A percentile compares a stretch with the other conserved stretches of the same genome.
Evolutionary conservation across 805 yeast species (phyloP).

Genomic region (Wickerhamiella vanderwaltii): DNA sequence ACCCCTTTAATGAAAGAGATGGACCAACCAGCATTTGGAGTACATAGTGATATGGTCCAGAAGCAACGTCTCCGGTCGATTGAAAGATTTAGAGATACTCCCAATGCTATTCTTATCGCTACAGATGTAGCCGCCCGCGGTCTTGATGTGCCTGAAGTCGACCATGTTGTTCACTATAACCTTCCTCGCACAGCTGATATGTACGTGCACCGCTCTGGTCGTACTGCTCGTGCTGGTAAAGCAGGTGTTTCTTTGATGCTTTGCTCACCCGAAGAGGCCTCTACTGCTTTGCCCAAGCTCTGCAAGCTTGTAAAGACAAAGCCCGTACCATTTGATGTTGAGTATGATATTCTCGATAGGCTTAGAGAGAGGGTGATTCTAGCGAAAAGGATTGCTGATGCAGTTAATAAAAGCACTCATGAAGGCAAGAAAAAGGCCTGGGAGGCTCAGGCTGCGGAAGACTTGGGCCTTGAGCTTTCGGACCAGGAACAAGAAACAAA

Average conservation of each 20-base stretch:
- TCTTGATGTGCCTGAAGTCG: slow-evolving; percentile 76
- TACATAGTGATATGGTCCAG: slow-evolving; percentile 92
- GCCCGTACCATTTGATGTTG: slow-evolving; percentile 63
- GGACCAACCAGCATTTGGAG: slow-evolving; percentile 52
- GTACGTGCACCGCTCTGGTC: slow-evolving; percentile 90
- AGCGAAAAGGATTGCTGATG: slow-evolving; percentile 66
- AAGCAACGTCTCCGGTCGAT: slow-evolving; percentile 78
- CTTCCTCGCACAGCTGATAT: slow-evolving; percentile 89
- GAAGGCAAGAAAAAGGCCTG: slow-evolving; percentile 45
- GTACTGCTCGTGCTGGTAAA: slow-evolving; percentile 92
- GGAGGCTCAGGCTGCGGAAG: slow-evolving; percentile 87
- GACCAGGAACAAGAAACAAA: slow-evolving; percentile 42
- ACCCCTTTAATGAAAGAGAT: slow-evolving; percentile 63
- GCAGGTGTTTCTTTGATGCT: slow-evolving; percentile 93
- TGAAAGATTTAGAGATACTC: slow-evolving; percentile 53
- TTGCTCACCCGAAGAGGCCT: slow-evolving; percentile 86
- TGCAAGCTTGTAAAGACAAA: slow-evolving; percentile 39
- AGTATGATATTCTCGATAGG: slow-evolving; percentile 58
- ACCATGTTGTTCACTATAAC: slow-evolving; percentile 93
- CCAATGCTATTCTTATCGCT: slow-evolving; percentile 56
- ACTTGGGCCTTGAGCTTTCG: slow-evolving; percentile 71
- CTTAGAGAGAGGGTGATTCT: slow-evolving; percentile 54
- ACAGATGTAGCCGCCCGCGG: slow-evolving; percentile 99
- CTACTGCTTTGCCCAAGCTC: slow-evolving; percentile 73
- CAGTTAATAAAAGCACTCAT: slow-evolving; percentile 47